Conservation (phyloP, 306 rosid species). For the Rosa rugosa region DNA sequence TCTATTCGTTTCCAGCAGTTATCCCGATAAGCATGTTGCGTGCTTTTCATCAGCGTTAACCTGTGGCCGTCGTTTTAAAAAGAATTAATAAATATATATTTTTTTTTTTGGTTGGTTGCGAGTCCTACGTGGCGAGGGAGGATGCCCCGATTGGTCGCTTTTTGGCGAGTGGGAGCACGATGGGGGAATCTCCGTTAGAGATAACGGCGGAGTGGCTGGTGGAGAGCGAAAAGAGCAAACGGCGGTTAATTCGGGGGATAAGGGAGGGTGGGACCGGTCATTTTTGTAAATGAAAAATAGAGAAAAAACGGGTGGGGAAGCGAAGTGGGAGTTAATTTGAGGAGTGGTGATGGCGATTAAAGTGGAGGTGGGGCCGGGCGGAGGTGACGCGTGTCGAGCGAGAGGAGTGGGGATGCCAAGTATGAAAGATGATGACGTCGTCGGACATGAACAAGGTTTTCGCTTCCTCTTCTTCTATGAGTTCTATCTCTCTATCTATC, state of each 20-base stretch:
- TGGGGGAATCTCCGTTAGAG: neutral
- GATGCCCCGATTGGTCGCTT: neutral
- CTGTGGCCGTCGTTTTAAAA: neutral
- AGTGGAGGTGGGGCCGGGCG: neutral
- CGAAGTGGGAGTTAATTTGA: neutral
- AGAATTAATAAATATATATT: too few species aligned
- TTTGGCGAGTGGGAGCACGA: neutral
- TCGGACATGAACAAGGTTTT: neutral
- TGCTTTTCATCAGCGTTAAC: neutral
- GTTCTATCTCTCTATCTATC: neutral
- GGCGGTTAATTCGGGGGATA: constrained; percentile 24
- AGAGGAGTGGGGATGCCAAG: constrained; percentile 12
- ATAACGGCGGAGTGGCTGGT: constrained; percentile 17
- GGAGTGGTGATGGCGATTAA: neutral
- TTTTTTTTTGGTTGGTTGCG: too few species aligned
- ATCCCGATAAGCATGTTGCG: constrained; percentile 39
- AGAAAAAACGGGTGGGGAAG: neutral
- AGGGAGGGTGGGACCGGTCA: neutral
- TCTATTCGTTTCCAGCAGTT: constrained; percentile 24
- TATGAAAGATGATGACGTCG: neutral
- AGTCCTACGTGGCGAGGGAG: neutral
- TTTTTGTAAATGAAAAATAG: neutral
- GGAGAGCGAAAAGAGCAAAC: constrained; percentile 6
- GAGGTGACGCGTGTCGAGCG: constrained; percentile 9
- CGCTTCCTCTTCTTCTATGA: neutral